A percentile compares a stretch with the other conserved stretches of the same genome.
These are phyloP conservation scores for Pseudomonodictys pantanalensis DNA, from an alignment of 495 filamentous ascomycete genomes.

Conservation along the genomic window DNA sequence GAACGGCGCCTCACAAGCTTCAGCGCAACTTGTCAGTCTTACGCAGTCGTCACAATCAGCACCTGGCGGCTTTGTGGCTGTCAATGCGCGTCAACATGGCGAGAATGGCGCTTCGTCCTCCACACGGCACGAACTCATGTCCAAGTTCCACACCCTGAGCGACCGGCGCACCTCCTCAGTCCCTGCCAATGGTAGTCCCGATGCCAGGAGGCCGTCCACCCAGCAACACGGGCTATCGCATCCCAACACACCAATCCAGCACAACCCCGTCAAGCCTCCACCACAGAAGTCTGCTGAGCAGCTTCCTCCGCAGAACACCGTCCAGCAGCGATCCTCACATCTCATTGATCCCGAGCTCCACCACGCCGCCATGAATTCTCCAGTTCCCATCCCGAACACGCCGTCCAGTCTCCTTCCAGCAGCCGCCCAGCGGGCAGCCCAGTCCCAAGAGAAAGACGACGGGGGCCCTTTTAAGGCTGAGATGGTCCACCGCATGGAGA, in stretches of 20 bases:
- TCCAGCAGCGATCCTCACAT: neutral
- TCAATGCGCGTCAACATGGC: conserved; percentile 49
- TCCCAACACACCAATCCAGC: conserved; percentile 2
- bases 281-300: conserved; percentile 7
- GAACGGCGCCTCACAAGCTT: conserved; percentile 33
- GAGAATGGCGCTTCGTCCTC: conserved; percentile 31
- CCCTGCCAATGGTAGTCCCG: conserved; percentile 10
- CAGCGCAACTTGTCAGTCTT: conserved; percentile 17
- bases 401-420: conserved; percentile 44
- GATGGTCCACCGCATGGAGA: conserved; percentile 73
- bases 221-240: conserved; percentile 5
- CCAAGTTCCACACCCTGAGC: conserved; percentile 57
- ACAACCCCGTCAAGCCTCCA: neutral
- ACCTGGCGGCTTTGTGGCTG: conserved; percentile 56
- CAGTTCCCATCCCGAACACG: conserved; percentile 31
- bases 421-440: conserved; percentile 42
- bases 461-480: conserved; percentile 61
- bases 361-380: conserved; percentile 25
- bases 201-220: conserved; percentile 15
- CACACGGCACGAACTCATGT: conserved; percentile 34
- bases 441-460: conserved; percentile 54
- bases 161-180: conserved; percentile 42
- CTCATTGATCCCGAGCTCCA: conserved; percentile 24
- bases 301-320: neutral
- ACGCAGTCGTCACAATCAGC: conserved; percentile 43